A percentile compares a stretch with the other conserved stretches of the same genome.
phyloP scores from a whole-genome alignment of 768 basidiomycete species.

The Boletus fagicola region DNA sequence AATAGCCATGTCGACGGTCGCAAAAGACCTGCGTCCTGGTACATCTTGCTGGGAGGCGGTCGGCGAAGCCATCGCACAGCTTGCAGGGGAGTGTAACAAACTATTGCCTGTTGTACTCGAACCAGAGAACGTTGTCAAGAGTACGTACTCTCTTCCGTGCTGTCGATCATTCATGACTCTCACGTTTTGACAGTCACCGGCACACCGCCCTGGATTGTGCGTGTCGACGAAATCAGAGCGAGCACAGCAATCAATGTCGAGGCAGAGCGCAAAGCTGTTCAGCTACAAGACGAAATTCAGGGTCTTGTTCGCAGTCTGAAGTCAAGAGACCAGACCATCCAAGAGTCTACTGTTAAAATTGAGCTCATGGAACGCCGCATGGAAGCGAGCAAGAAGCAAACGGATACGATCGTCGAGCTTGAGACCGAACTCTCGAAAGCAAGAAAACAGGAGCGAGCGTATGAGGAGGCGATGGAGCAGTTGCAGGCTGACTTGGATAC shows the following conservation, averaged over 20 bases:
- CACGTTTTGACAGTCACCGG: slow-evolving; percentile 55
- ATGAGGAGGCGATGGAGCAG: slow-evolving; percentile 93
- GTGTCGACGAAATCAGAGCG: slow-evolving; percentile 81
- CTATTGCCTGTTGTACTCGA: slow-evolving; percentile 74
- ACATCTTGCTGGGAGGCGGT: slow-evolving; percentile 77
- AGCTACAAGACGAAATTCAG: slow-evolving; percentile 88
- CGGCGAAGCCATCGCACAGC: slow-evolving; percentile 60
- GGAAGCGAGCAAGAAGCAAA: slow-evolving; percentile 88
- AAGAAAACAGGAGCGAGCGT: slow-evolving; percentile 83
- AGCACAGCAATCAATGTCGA: slow-evolving; percentile 84
- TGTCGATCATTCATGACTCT: neutral
- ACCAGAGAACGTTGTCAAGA: slow-evolving; percentile 71
- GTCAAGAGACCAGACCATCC: slow-evolving; percentile 84
- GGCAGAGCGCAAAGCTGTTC: slow-evolving; percentile 83
- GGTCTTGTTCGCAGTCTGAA: slow-evolving; percentile 81
- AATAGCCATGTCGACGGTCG: slow-evolving; percentile 67
- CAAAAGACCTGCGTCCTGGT: slow-evolving; percentile 63
- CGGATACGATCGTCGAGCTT: slow-evolving; percentile 77
- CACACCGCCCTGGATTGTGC: slow-evolving; percentile 79
- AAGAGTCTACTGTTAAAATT: slow-evolving; percentile 89
- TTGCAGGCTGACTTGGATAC: slow-evolving; percentile 84
- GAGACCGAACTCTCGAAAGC: slow-evolving; percentile 78
- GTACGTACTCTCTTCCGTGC: slow-evolving; percentile 42
- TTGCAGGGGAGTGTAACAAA: slow-evolving; percentile 68
- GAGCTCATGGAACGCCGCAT: slow-evolving; percentile 92